Evolutionary conservation across 164 flowering plant species (phyloP).

Genomic region (Vitis rupestris): DNA sequence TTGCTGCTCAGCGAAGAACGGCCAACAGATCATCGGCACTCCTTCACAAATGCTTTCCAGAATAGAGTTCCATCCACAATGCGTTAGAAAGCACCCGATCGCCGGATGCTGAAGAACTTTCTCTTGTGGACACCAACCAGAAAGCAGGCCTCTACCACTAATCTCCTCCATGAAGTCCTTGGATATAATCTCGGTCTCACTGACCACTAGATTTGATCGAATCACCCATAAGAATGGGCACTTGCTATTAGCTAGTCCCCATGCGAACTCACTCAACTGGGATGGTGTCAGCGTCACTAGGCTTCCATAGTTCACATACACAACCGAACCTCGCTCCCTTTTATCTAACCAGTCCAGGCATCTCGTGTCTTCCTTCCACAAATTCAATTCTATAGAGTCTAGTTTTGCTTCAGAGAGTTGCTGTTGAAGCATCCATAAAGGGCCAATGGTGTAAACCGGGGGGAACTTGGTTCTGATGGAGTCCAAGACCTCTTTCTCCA

Average conservation of each 20-base stretch:
- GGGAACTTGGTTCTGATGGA: background rate
- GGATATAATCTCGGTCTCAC: slow-evolving; percentile 32
- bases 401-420: background rate
- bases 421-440: background rate
- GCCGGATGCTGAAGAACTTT: slow-evolving; percentile 14
- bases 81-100: slow-evolving; percentile 11
- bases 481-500: background rate
- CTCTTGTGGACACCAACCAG: slow-evolving; percentile 18
- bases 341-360: background rate
- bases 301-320: slow-evolving; percentile 5
- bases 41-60: slow-evolving; percentile 2
- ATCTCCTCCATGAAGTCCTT: slow-evolving; percentile 20
- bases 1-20: slow-evolving; percentile 16
- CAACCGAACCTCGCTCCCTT: background rate
- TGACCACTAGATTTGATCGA: slow-evolving; percentile 46
- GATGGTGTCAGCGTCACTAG: background rate
- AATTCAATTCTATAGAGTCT: background rate
- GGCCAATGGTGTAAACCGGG: background rate
- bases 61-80: slow-evolving; percentile 16
- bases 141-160: background rate
- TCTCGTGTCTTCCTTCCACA: background rate
- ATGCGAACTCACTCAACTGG: slow-evolving; percentile 46
- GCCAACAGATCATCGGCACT: slow-evolving; percentile 20
- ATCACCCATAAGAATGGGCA: slow-evolving; percentile 48
- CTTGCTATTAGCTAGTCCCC: slow-evolving; percentile 55